These are phyloP conservation scores for Hemileccinum rubropunctum DNA, from an alignment of 768 basidiomycete genomes.

Conservation along the genomic window DNA sequence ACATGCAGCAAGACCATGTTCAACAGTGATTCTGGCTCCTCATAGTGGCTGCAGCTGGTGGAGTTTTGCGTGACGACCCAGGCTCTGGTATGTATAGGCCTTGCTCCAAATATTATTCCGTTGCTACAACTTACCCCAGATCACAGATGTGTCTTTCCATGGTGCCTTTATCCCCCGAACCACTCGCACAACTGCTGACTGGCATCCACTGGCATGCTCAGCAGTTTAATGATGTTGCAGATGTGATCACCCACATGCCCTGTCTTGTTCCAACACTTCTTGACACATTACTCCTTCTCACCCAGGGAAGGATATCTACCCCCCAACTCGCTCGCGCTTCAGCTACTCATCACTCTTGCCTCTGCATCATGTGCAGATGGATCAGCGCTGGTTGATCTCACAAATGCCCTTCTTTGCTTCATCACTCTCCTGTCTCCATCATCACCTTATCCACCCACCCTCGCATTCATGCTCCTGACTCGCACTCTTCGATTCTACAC, in stretches of 20 bases:
- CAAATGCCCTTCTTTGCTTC: slow-evolving; percentile 73
- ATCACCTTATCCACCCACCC: slow-evolving; percentile 35
- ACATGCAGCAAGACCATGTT: too few relatives aligned
- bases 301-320: slow-evolving; percentile 28
- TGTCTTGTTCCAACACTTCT: slow-evolving; percentile 52
- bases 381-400: slow-evolving; percentile 46
- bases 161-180: slow-evolving; percentile 46
- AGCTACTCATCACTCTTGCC: slow-evolving; percentile 56
- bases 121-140: slow-evolving; percentile 45
- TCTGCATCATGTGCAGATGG: slow-evolving; percentile 70
- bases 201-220: slow-evolving; percentile 60
- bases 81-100: too few relatives aligned
- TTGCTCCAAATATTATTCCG: slow-evolving; percentile 18
- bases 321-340: slow-evolving; percentile 50
- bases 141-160: slow-evolving; percentile 39
- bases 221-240: slow-evolving; percentile 53
- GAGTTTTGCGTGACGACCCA: too few relatives aligned
- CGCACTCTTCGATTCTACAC: slow-evolving; percentile 63
- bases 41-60: too few relatives aligned
- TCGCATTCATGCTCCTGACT: slow-evolving; percentile 47
- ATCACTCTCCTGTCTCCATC: slow-evolving; percentile 52
- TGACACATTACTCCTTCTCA: slow-evolving; percentile 55
- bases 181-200: slow-evolving; percentile 53
- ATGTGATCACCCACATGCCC: slow-evolving; percentile 48
- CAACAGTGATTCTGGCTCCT: too few relatives aligned